phyloP scores from a whole-genome alignment of 768 basidiomycete species.

The Boletus speciosus region DNA sequence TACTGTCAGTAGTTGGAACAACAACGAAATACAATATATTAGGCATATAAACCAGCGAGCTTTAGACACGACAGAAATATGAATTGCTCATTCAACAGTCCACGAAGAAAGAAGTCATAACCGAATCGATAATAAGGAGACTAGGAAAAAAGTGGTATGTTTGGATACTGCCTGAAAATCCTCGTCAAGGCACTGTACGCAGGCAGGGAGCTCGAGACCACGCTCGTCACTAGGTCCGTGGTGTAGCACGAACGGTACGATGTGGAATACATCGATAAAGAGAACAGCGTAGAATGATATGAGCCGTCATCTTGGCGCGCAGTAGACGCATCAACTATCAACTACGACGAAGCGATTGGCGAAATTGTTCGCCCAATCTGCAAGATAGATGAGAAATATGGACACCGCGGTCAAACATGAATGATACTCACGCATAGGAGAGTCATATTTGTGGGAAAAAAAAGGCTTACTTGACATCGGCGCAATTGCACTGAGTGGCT shows the following conservation, averaged over 20 bases:
- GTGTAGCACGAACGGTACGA: constrained; percentile 55
- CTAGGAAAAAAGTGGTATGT: constrained; percentile 3
- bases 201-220: constrained; percentile 49
- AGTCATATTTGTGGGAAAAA: constrained; percentile 9
- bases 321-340: constrained; percentile 37
- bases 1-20: not conserved
- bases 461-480: constrained; percentile 54
- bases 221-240: constrained; percentile 64
- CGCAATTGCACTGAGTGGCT: constrained; percentile 55
- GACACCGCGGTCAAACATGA: not conserved
- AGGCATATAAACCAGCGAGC: constrained; percentile 10
- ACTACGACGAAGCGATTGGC: constrained; percentile 40
- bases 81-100: constrained; percentile 12
- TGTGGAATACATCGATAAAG: constrained; percentile 57
- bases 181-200: constrained; percentile 20
- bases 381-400: constrained; percentile 16
- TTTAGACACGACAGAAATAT: not conserved
- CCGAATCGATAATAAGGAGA: not conserved
- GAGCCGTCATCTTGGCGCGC: constrained; percentile 30
- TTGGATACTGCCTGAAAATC: constrained; percentile 23
- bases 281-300: constrained; percentile 32
- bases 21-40: constrained; percentile 10
- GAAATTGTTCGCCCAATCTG: constrained; percentile 34
- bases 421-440: constrained; percentile 28
- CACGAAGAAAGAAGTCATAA: constrained; percentile 5